Evolutionary conservation across 441 rosid genomes (phyloP), one percentile per base, ranked within the genome.

Genomic region (Lepidium campestre): DNA sequence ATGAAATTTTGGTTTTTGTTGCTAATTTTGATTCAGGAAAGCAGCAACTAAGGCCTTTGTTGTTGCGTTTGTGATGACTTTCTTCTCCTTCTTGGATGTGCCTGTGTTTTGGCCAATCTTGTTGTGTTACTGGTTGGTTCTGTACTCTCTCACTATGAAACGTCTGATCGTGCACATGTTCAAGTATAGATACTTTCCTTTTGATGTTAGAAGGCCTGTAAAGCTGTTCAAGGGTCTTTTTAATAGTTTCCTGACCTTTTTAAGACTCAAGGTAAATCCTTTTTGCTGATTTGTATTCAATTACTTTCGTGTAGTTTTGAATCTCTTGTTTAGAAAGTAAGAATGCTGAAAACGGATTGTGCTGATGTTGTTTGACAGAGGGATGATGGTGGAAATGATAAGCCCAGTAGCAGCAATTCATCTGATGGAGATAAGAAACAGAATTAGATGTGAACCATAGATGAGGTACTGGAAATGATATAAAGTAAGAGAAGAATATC

Each of bases 41-140:
- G 77, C 84, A 12, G 79, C 81, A 10, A 83, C 84, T 4, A 83
- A 81, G 48, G 85, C 88, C 1, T 83, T 81, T 61, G 59, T 78
- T 18, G 85, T 83, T 23, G 85, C 88, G 7, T 81, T 83, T 72
- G 63, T 78, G 7, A 74, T 83, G 84, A 83, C 88, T 15, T 83
- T 83, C 71, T 58, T 83, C 77, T 79, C 88, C 10, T 63, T 83
- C 42, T 70, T 83, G 68, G 88, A 83, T 55, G 85, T 83, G 7
- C 88, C 88, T 70, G 88, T 83, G 64, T 83, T 83, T 60, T 83
- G 88, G 88, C 88, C 85, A 0, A 83, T 81, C 75, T 73, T 83
- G 68, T 54, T 81, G 15, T 81, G 81, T 71, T 83, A 83, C 79
- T 83, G 88, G 88, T 52, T 83, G 45, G 74, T 83, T 78, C 79